Evolutionary conservation across 148 eudicot genomes (phyloP).

Genomic region (Dianthus caryophyllus): DNA sequence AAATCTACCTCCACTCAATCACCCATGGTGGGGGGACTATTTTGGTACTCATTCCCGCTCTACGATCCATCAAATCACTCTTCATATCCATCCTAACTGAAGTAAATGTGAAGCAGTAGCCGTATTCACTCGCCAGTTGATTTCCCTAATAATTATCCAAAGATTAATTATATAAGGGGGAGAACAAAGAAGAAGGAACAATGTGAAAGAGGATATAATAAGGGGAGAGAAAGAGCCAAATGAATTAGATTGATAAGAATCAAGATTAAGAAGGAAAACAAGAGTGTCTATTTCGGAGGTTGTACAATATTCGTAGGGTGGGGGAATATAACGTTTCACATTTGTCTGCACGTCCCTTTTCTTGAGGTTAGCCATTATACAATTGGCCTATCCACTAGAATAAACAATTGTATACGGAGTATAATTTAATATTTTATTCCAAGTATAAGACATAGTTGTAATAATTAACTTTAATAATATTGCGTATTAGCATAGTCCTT

Average conservation of each 20-base stretch:
- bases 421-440: background rate
- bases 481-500: constrained; percentile 21
- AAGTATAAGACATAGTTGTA: background rate
- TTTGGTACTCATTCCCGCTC: too few species aligned
- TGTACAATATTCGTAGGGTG: constrained; percentile 15
- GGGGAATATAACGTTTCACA: constrained; percentile 39
- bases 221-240: constrained; percentile 17
- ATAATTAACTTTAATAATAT: constrained; percentile 3
- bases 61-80: too few species aligned
- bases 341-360: constrained; percentile 64
- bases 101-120: too few species aligned
- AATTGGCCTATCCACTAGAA: constrained; percentile 34
- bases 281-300: constrained; percentile 13
- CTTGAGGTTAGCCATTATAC: constrained; percentile 28
- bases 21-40: too few species aligned
- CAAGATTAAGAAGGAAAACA: constrained; percentile 23
- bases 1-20: too few species aligned
- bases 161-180: too few species aligned
- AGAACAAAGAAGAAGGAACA: too few species aligned
- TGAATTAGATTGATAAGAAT: constrained; percentile 17
- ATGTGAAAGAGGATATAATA: background rate
- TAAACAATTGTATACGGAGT: constrained; percentile 15
- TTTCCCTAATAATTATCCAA: too few species aligned
- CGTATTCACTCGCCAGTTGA: too few species aligned
- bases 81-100: too few species aligned